Evolutionary conservation across 805 yeast genomes (phyloP), one percentile per base, ranked within the genome.

Genomic region (Ogataea chonburiensis): DNA sequence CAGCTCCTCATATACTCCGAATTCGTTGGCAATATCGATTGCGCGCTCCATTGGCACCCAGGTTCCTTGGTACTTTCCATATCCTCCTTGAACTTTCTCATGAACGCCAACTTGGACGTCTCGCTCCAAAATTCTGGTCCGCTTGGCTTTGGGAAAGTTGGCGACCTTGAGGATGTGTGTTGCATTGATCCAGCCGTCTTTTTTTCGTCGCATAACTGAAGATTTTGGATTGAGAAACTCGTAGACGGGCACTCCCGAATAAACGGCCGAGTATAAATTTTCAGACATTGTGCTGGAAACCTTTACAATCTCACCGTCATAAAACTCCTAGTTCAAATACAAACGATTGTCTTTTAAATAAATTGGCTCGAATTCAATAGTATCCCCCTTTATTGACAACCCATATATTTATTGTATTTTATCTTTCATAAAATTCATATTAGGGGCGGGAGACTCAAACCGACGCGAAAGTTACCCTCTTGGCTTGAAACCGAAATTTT

Each of bases 61-160:
- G 2, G 97, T 89, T 12, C 96, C 97, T 61, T 91, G 98, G 61
- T 88, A 91, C 55, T 89, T 81, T 36, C 98, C 98, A 58, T 88
- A 89, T 3, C 98, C 98, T 44, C 98, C 98, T 61, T 89, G 98
- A 15, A 89, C 87, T 59, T 91, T 91, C 53, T 89, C 96, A 58
- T 89, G 97, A 13, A 70, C 63, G 5, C 95, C 95, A 26, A 73
- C 75, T 55, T 91, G 96, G n/a, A 91, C 95, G 46, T 89, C 96
- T 52, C 83, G 79, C 58, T 89, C 98, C 50, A 89, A 71, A 44
- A 89, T 87, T 51, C 95, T 81, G 13, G 97, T 89, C 48, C 98
- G 68, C 59, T 85, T 87, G 1, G 97, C 96, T 62, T 89, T 89
- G 43, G 96, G 95, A 59, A 88, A 88, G 56, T 85, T 81, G 30